Conservation (phyloP, 768 basidiomycete species). For the Coprinopsis sp. region DNA sequence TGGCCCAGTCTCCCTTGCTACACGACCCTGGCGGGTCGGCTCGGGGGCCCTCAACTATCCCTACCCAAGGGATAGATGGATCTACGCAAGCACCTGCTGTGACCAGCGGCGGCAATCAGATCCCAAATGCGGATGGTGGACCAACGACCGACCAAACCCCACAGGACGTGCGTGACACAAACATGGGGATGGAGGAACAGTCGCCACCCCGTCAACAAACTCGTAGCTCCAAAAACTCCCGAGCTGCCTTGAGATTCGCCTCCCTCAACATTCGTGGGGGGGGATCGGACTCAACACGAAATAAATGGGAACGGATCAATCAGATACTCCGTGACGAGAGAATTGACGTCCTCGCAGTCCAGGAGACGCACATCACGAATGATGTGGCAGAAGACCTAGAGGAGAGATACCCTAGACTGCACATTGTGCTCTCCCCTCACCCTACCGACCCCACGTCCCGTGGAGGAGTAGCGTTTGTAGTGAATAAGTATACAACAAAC, state of each 20-base stretch:
- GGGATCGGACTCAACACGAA: not conserved
- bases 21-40: too few relatives aligned
- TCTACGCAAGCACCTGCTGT: too few relatives aligned
- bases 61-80: too few relatives aligned
- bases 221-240: not conserved
- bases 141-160: too few relatives aligned
- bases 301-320: not conserved
- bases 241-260: not conserved
- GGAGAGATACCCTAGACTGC: not conserved
- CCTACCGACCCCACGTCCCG: slow-evolving; percentile 11
- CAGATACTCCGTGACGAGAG: not conserved
- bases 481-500: slow-evolving; percentile 25
- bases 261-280: not conserved
- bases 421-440: not conserved
- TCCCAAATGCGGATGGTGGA: too few relatives aligned
- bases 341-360: not conserved
- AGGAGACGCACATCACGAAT: not conserved
- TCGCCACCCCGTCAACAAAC: too few relatives aligned
- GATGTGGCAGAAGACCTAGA: not conserved
- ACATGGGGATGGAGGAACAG: too few relatives aligned
- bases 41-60: too few relatives aligned
- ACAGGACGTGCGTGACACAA: too few relatives aligned
- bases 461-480: slow-evolving; percentile 27
- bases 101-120: too few relatives aligned
- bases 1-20: too few relatives aligned